Conservation (phyloP, 2,329 filamentous ascomycete species). For the Arthrobotrys pseudoclavata region DNA sequence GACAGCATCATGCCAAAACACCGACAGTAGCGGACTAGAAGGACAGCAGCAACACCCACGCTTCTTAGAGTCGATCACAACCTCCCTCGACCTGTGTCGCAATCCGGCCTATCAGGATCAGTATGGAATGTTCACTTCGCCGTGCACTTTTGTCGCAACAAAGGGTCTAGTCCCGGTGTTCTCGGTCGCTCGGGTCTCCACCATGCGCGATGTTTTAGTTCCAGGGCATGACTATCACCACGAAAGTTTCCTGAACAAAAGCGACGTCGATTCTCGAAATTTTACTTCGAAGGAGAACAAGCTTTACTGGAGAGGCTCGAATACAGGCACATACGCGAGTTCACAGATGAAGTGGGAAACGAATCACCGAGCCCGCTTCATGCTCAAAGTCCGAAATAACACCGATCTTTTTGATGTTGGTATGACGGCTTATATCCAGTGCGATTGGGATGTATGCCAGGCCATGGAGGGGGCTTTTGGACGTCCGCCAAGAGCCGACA, state of each 20-base stretch:
- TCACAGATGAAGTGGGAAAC: conserved; percentile 25
- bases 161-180: conserved; percentile 12
- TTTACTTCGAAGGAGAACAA: conserved; percentile 27
- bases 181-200: conserved; percentile 20
- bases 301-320: conserved; percentile 27
- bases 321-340: conserved; percentile 10
- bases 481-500: conserved; percentile 3
- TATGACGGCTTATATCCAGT: conserved; percentile 31
- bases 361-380: conserved; percentile 22
- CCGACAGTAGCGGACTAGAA: neutral
- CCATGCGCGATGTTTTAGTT: conserved; percentile 24
- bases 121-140: conserved; percentile 26
- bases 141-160: conserved; percentile 27
- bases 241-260: conserved; percentile 2
- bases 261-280: conserved; percentile 1
- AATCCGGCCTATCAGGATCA: conserved; percentile 18
- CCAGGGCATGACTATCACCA: conserved; percentile 19
- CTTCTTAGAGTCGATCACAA: conserved; percentile 10
- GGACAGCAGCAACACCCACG: neutral
- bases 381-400: conserved; percentile 20
- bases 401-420: conserved; percentile 26
- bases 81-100: conserved; percentile 8
- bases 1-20: conserved; percentile 8
- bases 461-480: conserved; percentile 8
- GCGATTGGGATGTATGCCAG: conserved; percentile 14